These are phyloP conservation scores for Smittium culicis DNA, from an alignment of 371 early-diverging fungal genomes.

Conservation along the genomic window DNA sequence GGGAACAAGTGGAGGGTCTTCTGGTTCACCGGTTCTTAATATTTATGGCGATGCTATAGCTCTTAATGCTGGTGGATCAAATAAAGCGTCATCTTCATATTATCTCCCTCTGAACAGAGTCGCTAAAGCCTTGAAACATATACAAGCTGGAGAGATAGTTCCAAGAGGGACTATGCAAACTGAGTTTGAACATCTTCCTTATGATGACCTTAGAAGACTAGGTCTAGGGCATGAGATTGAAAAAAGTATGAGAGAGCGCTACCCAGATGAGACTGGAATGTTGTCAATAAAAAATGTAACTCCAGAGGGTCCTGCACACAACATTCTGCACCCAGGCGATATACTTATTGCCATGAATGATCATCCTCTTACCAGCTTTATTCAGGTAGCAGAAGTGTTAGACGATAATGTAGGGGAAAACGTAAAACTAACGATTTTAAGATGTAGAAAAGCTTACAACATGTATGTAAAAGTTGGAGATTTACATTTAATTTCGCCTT, in stretches of 20 bases:
- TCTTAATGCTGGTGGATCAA: conserved; percentile 74
- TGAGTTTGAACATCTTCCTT: conserved; percentile 46
- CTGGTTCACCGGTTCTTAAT: conserved; percentile 85
- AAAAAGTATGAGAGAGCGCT: conserved; percentile 44
- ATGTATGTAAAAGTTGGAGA: conserved; percentile 48
- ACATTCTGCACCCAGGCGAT: conserved; percentile 70
- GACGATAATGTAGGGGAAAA: conserved; percentile 50
- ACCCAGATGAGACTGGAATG: conserved; percentile 75
- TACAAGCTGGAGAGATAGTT: conserved; percentile 52
- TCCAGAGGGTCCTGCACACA: conserved; percentile 70
- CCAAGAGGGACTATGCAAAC: conserved; percentile 85
- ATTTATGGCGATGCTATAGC: conserved; percentile 89
- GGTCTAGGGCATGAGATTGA: conserved; percentile 58
- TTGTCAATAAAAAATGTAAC: conserved; percentile 66
- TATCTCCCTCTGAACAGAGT: conserved; percentile 81
- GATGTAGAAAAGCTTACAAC: conserved; percentile 45
- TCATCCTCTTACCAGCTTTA: conserved; percentile 66
- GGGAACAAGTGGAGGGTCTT: conserved; percentile 63
- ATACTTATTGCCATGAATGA: conserved; percentile 68
- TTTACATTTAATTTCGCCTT: conserved; percentile 58
- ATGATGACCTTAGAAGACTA: conserved; percentile 58
- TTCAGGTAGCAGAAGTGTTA: conserved; percentile 36
- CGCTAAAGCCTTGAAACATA: conserved; percentile 54
- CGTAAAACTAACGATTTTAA: conserved; percentile 44
- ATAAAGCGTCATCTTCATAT: conserved; percentile 79